phyloP scores from a whole-genome alignment of 2,329 filamentous ascomycete genomes.

The Rutstroemia sydowiana region DNA sequence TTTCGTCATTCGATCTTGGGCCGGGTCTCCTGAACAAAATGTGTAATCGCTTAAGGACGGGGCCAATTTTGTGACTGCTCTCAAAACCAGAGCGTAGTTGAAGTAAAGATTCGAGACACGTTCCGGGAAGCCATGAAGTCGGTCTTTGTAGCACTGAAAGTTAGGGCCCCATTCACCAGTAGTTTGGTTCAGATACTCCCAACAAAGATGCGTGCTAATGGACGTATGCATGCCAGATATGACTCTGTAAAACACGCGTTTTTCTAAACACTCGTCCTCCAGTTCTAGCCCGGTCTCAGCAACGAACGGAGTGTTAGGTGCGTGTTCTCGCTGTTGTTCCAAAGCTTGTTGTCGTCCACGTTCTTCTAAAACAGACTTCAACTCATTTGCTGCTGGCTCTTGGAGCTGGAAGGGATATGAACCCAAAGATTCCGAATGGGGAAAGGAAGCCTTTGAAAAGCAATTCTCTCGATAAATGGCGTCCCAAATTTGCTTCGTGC shows the following conservation, averaged over 20 bases:
- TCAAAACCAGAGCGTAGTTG: slow-evolving; percentile 93
- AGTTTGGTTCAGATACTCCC: slow-evolving; percentile 91
- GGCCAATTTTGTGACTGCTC: slow-evolving; percentile 83
- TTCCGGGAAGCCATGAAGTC: slow-evolving; percentile 80
- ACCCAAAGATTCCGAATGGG: slow-evolving; percentile 49
- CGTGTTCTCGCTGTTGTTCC: slow-evolving; percentile 49
- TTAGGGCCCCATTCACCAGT: slow-evolving; percentile 93
- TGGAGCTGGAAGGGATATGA: slow-evolving; percentile 27
- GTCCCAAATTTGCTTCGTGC: slow-evolving; percentile 88
- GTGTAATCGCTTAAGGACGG: slow-evolving; percentile 75
- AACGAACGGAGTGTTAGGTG: slow-evolving; percentile 48
- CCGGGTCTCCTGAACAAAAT: slow-evolving; percentile 81
- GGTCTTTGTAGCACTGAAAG: slow-evolving; percentile 74
- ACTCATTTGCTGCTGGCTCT: slow-evolving; percentile 48
- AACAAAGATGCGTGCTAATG: slow-evolving; percentile 93
- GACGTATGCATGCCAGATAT: slow-evolving; percentile 97
- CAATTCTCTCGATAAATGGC: slow-evolving; percentile 97
- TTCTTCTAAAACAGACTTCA: slow-evolving; percentile 53
- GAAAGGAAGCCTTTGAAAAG: slow-evolving; percentile 65
- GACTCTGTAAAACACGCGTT: slow-evolving; percentile 95
- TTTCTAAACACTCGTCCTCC: slow-evolving; percentile 92
- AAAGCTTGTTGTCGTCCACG: slow-evolving; percentile 54
- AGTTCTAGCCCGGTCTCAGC: slow-evolving; percentile 61
- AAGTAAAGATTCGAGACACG: slow-evolving; percentile 97
- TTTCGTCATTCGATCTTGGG: slow-evolving; percentile 73